Evolutionary conservation across 805 yeast species (phyloP), one percentile per base, ranked within the genome.

Genomic region (Schwanniomyces pseudopolymorphus): DNA sequence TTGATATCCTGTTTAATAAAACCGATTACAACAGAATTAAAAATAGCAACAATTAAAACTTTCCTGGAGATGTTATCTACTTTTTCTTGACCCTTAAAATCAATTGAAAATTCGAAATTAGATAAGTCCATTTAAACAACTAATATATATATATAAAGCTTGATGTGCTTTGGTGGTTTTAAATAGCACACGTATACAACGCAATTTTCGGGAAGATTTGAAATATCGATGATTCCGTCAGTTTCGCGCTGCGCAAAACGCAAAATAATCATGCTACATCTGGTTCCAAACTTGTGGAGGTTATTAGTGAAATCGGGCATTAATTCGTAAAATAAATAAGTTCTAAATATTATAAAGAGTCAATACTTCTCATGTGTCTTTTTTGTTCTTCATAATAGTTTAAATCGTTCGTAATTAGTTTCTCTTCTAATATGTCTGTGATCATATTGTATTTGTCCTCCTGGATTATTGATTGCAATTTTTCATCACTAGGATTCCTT

Each of bases 51-150:
- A 36, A 63, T 58, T 35, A 74, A 53, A 45, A 61, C 35, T 25
- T 42, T 39, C 37, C 54, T 44, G 41, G 66, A 53, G 43, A 67
- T 48, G 13, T 51, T 44, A 28, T 74, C 74, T 7, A 76, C 78
- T 33, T 62, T 53, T 47, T 68, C 62, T 58, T 83, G 87, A 51
- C 85, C 83, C 52, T 71, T 64, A 52, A 75, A 81, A 63, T 81
- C 85, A 50, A 73, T 76, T 49, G 72, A 65, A 42, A 69, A 61
- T 46, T 69, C 70, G 13, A 48, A 39, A n/a, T 35, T 19, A 33
- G 47, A 33, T 16, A 44, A 42, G 61, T 44, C 47, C 47, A 44
- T 44, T 31, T 19, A 24, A 25, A 10, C n/a, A 27, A 25, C 17
- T 24, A n/a, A 7, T 19, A 20, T 36, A 36, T 13, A 36, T 13